Percentiles rank a stretch among this genome's conserved stretches.
Evolutionary conservation across 1,284 basidiomycete species (phyloP).

Genomic region (Exobasidium cylindrosporum): DNA sequence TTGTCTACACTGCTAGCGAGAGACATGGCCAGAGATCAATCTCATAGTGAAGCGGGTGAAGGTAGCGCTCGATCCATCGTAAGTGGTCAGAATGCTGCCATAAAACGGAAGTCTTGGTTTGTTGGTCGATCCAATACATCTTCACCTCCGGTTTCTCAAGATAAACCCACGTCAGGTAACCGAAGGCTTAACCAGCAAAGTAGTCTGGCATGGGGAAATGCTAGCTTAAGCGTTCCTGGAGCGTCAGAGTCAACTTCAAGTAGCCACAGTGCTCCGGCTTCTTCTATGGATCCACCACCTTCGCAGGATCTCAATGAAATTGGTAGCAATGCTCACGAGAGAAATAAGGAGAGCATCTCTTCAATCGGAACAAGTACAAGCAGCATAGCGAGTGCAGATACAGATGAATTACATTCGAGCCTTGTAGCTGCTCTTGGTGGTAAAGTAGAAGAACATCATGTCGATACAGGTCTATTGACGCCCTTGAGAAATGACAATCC

Average conservation of each 20-base stretch:
- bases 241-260: conserved; percentile 17
- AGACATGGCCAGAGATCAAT: conserved; percentile 8
- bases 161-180: not conserved
- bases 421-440: conserved; percentile 11
- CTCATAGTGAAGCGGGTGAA: not conserved
- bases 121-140: conserved; percentile 2
- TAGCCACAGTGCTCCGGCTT: not conserved
- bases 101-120: conserved; percentile 4
- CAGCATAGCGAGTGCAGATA: conserved; percentile 18
- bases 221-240: conserved; percentile 31
- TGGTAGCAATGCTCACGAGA: conserved; percentile 6
- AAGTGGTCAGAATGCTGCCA: not conserved
- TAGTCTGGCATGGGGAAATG: conserved; percentile 43
- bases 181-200: conserved; percentile 16
- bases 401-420: conserved; percentile 17
- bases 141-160: not conserved
- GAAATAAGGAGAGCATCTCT: conserved; percentile 19
- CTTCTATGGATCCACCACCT: not conserved
- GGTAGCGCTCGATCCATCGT: not conserved
- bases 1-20: conserved; percentile 15
- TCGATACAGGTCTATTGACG: not conserved
- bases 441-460: not conserved
- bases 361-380: conserved; percentile 8
- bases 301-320: not conserved
- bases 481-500: not conserved